Base-by-base conservation (phyloP, 768 basidiomycete species). In the Podaxis sp. region DNA sequence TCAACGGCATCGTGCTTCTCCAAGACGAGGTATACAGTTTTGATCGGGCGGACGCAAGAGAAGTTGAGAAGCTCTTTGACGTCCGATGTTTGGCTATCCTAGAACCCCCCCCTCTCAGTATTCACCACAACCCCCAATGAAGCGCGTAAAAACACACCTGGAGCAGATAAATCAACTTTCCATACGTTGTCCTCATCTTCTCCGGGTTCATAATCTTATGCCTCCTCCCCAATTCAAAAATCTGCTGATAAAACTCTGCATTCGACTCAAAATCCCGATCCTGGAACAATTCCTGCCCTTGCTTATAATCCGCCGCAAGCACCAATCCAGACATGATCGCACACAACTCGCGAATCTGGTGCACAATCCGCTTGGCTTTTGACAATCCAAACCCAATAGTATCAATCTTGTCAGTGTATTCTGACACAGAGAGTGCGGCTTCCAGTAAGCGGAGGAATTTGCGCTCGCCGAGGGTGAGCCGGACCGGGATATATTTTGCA, bases 161-260 rank as follows among this genome's bases (percentile, higher is more conserved):
- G 37, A 93, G 81, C 59, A 94, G 76, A 73, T 93, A 94, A 37
- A 93, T 87, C 63, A 94, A 76, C 70, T 94, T 94, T 9, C 93
- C 93, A 64, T 94, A 94, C 7, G 90, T 94, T 29, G 89, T 87
- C 25, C 93, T 83, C 92, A 94, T 93, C 68, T 93, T 93, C 70
- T 94, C 93, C 0, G 93, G 93, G 67, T 94, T 94, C 90, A 91
- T 93, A 69, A 94, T 94, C 73, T 94, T 94, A 71, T 93, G 90
- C 62, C 92, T 81, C 55, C 91, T 79, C 19, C 93, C 91, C 24
- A 94, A 81, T 74, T 94, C 92, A 65, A 94, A 94, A 25, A 93
- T 80, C 13, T 79, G 74, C 68, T 92, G 90, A 69, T 89, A 94
- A 70, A 94, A 94, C 7, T 87, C 85, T 17, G 84, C 85, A 67